A percentile compares a stretch with the other conserved stretches of the same genome.
Conservation (phyloP, 805 yeast species). For the Schwanniomyces polymorphus region DNA sequence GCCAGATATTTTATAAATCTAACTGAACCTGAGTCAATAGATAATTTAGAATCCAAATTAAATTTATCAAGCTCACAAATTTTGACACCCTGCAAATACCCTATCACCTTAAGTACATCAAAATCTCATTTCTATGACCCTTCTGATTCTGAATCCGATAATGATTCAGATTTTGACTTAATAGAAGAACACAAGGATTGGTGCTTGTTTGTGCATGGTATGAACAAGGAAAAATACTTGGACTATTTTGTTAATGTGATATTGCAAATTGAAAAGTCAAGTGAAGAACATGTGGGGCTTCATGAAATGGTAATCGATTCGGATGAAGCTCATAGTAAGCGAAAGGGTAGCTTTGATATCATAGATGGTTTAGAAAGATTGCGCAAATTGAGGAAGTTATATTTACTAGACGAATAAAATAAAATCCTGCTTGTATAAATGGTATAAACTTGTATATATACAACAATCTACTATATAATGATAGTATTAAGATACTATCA, state of each 20-base stretch:
- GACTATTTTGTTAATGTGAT: slow-evolving; percentile 26
- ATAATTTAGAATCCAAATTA: slow-evolving; percentile 6
- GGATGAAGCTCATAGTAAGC: slow-evolving; percentile 8
- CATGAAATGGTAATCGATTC: slow-evolving; percentile 13
- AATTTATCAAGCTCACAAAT: slow-evolving; percentile 21
- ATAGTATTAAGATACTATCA: neutral
- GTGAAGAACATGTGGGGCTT: slow-evolving; percentile 26
- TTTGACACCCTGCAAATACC: slow-evolving; percentile 31
- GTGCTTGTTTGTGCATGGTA: slow-evolving; percentile 26
- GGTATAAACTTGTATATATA: neutral
- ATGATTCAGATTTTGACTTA: slow-evolving; percentile 18
- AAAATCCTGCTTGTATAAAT: neutral
- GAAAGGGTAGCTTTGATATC: slow-evolving; percentile 26
- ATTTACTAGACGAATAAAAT: slow-evolving; percentile 18
- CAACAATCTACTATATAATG: neutral
- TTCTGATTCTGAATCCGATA: slow-evolving; percentile 11
- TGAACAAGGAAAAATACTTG: slow-evolving; percentile 10
- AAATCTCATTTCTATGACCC: slow-evolving; percentile 4
- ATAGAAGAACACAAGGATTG: slow-evolving; percentile 33
- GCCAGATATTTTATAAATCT: slow-evolving; percentile 29
- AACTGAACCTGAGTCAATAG: slow-evolving; percentile 3
- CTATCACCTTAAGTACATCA: slow-evolving; percentile 7
- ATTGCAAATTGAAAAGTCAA: slow-evolving; percentile 16
- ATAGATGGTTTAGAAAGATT: slow-evolving; percentile 33
- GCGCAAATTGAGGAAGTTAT: slow-evolving; percentile 33